Base-by-base conservation (phyloP, 345 rosid genomes). In the Linum usitatissimum region DNA sequence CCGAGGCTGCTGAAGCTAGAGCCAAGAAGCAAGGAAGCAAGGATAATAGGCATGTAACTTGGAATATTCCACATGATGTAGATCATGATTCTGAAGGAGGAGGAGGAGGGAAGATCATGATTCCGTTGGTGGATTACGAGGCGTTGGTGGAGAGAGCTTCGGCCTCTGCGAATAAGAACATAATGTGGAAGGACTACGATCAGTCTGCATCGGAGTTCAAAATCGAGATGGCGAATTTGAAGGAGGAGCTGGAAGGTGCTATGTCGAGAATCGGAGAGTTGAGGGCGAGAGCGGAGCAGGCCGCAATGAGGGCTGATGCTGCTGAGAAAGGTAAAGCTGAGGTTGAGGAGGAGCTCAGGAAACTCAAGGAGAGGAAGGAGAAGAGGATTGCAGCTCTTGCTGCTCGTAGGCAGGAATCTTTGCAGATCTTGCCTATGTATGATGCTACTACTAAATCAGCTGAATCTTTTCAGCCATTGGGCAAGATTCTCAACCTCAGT, bases 401-500 rank as follows among this genome's bases (percentile, higher is more conserved):
- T 57, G 78, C 75, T 30, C 77, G 79, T 0, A 51, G 76, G 28
- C 70, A 78, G 68, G 83, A 68, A 65, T 73, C 80, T 6, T 59
- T 60, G 23, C 28, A 23, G 28, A 23, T 66, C 77, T 0, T 60
- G 48, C 61, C 59, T 20, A 1, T 64, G 38, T 51, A 38, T 6
- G 6, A 70, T 0, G 17, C 63, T 31, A 60, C 42, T 8, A 59
- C 21, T 23, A 6, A 64, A 23, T 75, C 76, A 3, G 20, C 17
- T 9, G 53, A 60, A 34, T 31, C 55, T 2, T 63, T 61, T 68
- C 73, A 69, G 66, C 79, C 90, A 19, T 48, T 80, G 48, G 77
- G 76, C n/a, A 72, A 82, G 77, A 66, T 82, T 67, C 84, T 85
- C n/a, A 71, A 80, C 57, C 62, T 82, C 69, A 74, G 79, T 30